phyloP scores from a whole-genome alignment of 805 yeast genomes.

The Pachysolen tannophilus region DNA sequence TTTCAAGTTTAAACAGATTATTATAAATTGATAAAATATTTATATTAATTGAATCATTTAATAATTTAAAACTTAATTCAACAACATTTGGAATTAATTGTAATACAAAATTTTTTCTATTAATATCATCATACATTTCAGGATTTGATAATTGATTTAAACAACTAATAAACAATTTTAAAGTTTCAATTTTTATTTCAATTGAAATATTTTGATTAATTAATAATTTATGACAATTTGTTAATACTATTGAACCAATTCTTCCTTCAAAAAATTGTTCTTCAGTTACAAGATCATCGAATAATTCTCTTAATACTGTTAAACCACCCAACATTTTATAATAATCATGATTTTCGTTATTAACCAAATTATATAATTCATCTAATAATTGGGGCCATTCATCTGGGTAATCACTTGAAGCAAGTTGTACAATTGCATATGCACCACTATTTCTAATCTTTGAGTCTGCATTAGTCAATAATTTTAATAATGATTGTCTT shows the following conservation, averaged over 20 bases:
- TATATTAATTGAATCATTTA: slow-evolving; percentile 6
- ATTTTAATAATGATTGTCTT: slow-evolving; percentile 39
- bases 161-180: slow-evolving; percentile 45
- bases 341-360: slow-evolving; percentile 19
- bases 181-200: slow-evolving; percentile 38
- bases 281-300: slow-evolving; percentile 80
- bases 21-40: slow-evolving; percentile 11
- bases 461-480: slow-evolving; percentile 41
- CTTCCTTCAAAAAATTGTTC: slow-evolving; percentile 79
- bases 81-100: slow-evolving; percentile 18
- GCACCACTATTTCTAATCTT: slow-evolving; percentile 63
- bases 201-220: slow-evolving; percentile 19
- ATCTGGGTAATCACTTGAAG: slow-evolving; percentile 88
- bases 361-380: slow-evolving; percentile 35
- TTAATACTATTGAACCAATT: slow-evolving; percentile 47
- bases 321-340: slow-evolving; percentile 43
- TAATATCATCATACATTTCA: slow-evolving; percentile 31
- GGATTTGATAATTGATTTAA: slow-evolving; percentile 44
- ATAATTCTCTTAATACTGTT: slow-evolving; percentile 61
- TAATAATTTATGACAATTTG: slow-evolving; percentile 39
- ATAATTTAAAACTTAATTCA: slow-evolving; percentile 16
- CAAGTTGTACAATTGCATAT: slow-evolving; percentile 74
- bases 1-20: slow-evolving; percentile 17
- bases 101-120: slow-evolving; percentile 29
- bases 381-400: slow-evolving; percentile 79